phyloP scores from a whole-genome alignment of 768 basidiomycete genomes.

The Collybia nuda region DNA sequence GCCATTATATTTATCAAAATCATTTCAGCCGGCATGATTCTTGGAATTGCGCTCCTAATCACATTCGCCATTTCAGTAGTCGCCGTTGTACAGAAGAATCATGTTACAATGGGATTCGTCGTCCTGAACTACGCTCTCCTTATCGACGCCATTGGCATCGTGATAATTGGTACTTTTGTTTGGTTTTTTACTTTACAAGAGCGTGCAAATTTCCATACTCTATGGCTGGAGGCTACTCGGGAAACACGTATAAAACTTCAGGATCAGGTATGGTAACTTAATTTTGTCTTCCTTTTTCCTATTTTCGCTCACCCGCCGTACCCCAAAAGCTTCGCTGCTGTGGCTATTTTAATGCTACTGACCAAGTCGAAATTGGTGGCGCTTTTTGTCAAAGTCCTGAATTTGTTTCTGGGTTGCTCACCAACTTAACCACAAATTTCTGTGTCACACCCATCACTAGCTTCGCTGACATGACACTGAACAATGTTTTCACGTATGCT shows the following conservation, averaged over 20 bases:
- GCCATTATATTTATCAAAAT: slow-evolving; percentile 4
- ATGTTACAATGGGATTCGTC: slow-evolving; percentile 68
- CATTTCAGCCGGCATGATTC: slow-evolving; percentile 59
- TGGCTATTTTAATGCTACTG: slow-evolving; percentile 76
- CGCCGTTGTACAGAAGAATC: slow-evolving; percentile 69
- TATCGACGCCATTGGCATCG: slow-evolving; percentile 56
- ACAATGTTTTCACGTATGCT: slow-evolving; percentile 82
- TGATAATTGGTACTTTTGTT: slow-evolving; percentile 67
- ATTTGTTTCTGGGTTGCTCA: slow-evolving; percentile 39
- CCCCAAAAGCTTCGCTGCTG: slow-evolving; percentile 72
- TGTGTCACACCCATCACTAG: slow-evolving; percentile 73
- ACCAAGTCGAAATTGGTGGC: slow-evolving; percentile 59
- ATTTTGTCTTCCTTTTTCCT: neutral
- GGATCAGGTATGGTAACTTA: slow-evolving; percentile 67
- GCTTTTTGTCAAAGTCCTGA: slow-evolving; percentile 51
- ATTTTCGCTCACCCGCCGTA: neutral
- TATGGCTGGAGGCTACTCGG: slow-evolving; percentile 50
- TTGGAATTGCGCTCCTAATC: slow-evolving; percentile 65
- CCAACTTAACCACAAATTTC: slow-evolving; percentile 45
- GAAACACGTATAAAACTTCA: slow-evolving; percentile 61
- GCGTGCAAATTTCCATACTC: slow-evolving; percentile 59
- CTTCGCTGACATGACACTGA: slow-evolving; percentile 71
- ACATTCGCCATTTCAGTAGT: slow-evolving; percentile 72
- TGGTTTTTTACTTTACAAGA: slow-evolving; percentile 84
- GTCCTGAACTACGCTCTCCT: slow-evolving; percentile 77